Evolutionary conservation across 495 filamentous ascomycete species (phyloP).

Genomic region (Aspergillus olivimuriae): DNA sequence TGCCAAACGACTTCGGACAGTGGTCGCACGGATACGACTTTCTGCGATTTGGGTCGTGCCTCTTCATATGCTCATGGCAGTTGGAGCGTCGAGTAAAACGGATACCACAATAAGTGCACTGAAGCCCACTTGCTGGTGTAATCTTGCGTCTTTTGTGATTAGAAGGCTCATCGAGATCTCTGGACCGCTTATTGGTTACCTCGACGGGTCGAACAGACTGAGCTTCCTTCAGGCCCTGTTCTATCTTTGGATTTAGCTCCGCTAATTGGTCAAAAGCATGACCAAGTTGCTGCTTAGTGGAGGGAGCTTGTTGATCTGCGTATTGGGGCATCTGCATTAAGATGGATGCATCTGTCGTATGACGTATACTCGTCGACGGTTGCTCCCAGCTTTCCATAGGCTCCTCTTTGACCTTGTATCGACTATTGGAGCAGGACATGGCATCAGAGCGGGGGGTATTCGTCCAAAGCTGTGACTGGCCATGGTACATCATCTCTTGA

Average conservation of each 20-base stretch:
- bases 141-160: constrained; percentile 11
- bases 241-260: constrained; percentile 2
- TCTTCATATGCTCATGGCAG: constrained; percentile 84
- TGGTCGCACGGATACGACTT: constrained; percentile 64
- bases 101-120: constrained; percentile 71
- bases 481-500: constrained; percentile 8
- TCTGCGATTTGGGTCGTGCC: constrained; percentile 70
- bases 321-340: constrained; percentile 3
- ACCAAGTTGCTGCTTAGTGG: too few species aligned
- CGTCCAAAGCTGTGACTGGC: constrained; percentile 18
- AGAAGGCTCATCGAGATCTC: constrained; percentile 9
- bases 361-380: background rate
- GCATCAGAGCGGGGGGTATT: constrained; percentile 16
- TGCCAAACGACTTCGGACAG: constrained; percentile 38
- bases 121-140: constrained; percentile 43
- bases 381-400: constrained; percentile 6
- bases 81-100: constrained; percentile 86
- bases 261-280: too few species aligned
- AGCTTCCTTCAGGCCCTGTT: too few species aligned
- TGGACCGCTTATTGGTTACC: constrained; percentile 8
- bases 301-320: background rate
- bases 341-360: background rate
- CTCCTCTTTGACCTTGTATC: constrained; percentile 9
- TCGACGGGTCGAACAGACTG: too few species aligned
- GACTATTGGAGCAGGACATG: constrained; percentile 9